Conservation (phyloP, 176 grass and related monocot species). For the Tillandsia leiboldiana region DNA sequence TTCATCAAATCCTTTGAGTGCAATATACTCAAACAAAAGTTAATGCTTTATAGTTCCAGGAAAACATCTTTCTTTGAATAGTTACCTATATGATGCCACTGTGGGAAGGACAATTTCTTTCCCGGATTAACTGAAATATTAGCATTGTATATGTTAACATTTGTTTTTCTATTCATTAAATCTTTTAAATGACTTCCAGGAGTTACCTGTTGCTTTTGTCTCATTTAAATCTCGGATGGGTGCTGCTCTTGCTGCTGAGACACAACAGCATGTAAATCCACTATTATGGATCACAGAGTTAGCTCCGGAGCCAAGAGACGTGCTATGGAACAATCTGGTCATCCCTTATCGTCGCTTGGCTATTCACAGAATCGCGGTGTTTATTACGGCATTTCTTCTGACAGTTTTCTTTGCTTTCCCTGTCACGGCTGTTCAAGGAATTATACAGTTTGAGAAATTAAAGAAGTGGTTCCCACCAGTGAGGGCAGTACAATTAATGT, state of each 20-base stretch:
- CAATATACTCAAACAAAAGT: no score
- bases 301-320: slow-evolving; percentile 67
- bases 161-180: background rate
- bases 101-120: no score
- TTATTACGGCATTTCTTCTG: slow-evolving; percentile 50
- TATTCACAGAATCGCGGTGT: slow-evolving; percentile 39
- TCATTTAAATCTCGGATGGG: slow-evolving; percentile 68
- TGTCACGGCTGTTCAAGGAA: slow-evolving; percentile 79
- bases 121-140: no score
- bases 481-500: slow-evolving; percentile 79
- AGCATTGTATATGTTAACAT: no score
- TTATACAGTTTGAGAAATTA: slow-evolving; percentile 78
- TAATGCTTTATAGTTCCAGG: no score
- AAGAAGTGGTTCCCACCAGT: slow-evolving; percentile 73
- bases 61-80: no score
- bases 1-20: no score
- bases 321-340: slow-evolving; percentile 56
- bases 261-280: slow-evolving; percentile 60
- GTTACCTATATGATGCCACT: no score
- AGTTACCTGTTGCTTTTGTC: slow-evolving; percentile 77
- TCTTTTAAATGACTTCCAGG: slow-evolving; percentile 32
- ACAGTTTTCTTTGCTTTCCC: slow-evolving; percentile 77
- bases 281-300: slow-evolving; percentile 52
- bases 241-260: slow-evolving; percentile 55
- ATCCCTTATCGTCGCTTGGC: slow-evolving; percentile 45